These are phyloP conservation scores for Castanea mollissima DNA, from an alignment of 306 rosid species.

Conservation along the genomic window DNA sequence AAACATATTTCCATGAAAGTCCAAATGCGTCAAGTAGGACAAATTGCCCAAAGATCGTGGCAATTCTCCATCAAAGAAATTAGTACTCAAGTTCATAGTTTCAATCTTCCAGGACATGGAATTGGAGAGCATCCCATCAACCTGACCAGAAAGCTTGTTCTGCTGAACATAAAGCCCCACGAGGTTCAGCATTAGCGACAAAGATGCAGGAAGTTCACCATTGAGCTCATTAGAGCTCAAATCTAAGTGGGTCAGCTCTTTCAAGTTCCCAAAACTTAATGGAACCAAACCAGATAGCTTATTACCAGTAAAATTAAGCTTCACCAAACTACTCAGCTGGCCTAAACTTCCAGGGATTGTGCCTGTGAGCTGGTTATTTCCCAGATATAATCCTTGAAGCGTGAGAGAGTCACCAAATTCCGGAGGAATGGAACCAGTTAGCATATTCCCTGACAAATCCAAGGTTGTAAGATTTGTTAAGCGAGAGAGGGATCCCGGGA, in stretches of 20 bases:
- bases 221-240: slow-evolving; percentile 66
- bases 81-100: slow-evolving; percentile 72
- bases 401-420: slow-evolving; percentile 64
- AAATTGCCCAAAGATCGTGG: slow-evolving; percentile 74
- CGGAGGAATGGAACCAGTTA: slow-evolving; percentile 72
- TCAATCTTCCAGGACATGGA: slow-evolving; percentile 87
- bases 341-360: slow-evolving; percentile 69
- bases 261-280: slow-evolving; percentile 55
- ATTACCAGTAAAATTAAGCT: slow-evolving; percentile 88
- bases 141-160: slow-evolving; percentile 66
- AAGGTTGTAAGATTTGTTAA: slow-evolving; percentile 71
- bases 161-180: slow-evolving; percentile 83
- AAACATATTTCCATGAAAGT: slow-evolving; percentile 75
- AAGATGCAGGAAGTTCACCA: slow-evolving; percentile 74
- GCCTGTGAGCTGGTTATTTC: slow-evolving; percentile 63
- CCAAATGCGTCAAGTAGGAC: slow-evolving; percentile 71
- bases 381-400: slow-evolving; percentile 88
- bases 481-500: slow-evolving; percentile 66
- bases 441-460: slow-evolving; percentile 85
- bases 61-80: slow-evolving; percentile 59
- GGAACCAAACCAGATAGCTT: slow-evolving; percentile 70
- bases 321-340: slow-evolving; percentile 61
- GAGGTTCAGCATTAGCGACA: slow-evolving; percentile 61
- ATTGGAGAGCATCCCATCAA: slow-evolving; percentile 58
- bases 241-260: slow-evolving; percentile 77